Conservation (phyloP, 2,329 filamentous ascomycete genomes). For the Aspergillus flavus region DNA sequence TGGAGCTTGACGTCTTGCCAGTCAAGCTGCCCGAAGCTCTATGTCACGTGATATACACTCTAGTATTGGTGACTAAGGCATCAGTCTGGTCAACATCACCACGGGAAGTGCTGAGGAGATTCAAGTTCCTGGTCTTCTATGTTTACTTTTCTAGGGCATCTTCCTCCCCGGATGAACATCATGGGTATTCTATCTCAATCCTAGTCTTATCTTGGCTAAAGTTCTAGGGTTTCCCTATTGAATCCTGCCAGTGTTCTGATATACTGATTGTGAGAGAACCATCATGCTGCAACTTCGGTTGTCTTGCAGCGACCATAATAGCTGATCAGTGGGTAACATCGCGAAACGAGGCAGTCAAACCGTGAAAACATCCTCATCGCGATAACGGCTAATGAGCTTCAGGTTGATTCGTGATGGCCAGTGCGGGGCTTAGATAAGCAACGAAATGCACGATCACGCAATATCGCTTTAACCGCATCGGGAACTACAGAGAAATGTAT, state of each 20-base stretch:
- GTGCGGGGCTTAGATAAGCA: constrained; percentile 26
- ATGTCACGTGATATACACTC: constrained; percentile 30
- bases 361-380: neutral
- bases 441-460: constrained; percentile 29
- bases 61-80: neutral
- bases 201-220: no score
- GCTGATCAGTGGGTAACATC: neutral
- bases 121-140: neutral
- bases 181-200: neutral
- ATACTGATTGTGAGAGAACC: neutral
- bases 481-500: constrained; percentile 26
- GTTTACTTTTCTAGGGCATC: neutral
- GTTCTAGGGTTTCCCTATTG: neutral
- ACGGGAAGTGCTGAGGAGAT: neutral
- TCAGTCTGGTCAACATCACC: neutral
- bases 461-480: constrained; percentile 33
- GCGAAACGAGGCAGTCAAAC: neutral
- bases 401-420: neutral
- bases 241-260: neutral
- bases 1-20: constrained; percentile 20
- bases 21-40: constrained; percentile 33
- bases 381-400: neutral
- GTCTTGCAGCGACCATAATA: neutral
- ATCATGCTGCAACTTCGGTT: neutral
- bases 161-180: neutral